Evolutionary conservation across 2,329 filamentous ascomycete genomes (phyloP).

Genomic region (Teratosphaeria pseudoeucalypti): DNA sequence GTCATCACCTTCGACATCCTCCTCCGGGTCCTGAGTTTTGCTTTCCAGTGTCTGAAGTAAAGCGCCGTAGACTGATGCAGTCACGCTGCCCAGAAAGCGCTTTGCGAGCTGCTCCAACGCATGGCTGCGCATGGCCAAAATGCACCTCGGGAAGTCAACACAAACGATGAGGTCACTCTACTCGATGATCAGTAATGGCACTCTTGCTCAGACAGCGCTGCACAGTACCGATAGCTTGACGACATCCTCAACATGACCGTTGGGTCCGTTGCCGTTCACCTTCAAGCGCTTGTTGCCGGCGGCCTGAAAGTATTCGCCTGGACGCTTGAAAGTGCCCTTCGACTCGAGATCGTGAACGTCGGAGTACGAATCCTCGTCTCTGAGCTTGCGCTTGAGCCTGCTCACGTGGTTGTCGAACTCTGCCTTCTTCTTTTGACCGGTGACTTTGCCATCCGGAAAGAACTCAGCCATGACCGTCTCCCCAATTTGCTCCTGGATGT

Average conservation of each 20-base stretch:
- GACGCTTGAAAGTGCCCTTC: constrained; percentile 14
- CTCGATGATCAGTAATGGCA: constrained; percentile 14
- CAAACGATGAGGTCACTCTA: constrained; percentile 64
- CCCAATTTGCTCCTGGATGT: constrained; percentile 47
- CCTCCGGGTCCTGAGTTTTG: constrained; percentile 37
- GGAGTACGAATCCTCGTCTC: constrained; percentile 30
- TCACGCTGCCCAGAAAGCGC: constrained; percentile 60
- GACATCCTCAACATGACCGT: constrained; percentile 20
- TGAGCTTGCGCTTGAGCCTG: constrained; percentile 44
- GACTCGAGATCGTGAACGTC: constrained; percentile 18
- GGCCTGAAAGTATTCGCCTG: constrained; percentile 9
- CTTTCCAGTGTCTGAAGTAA: constrained; percentile 62
- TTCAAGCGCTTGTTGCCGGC: constrained; percentile 23
- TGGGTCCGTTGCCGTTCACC: constrained; percentile 21
- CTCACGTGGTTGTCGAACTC: constrained; percentile 50
- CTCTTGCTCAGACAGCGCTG: constrained; percentile 11
- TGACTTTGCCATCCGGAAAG: constrained; percentile 43
- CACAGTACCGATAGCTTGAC: constrained; percentile 27
- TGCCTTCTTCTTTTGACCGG: constrained; percentile 55
- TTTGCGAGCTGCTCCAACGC: constrained; percentile 63
- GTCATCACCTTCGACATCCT: constrained; percentile 9
- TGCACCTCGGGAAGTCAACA: constrained; percentile 75
- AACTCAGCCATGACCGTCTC: constrained; percentile 48
- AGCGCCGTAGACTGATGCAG: constrained; percentile 66
- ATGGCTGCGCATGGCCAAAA: constrained; percentile 71